These are phyloP conservation scores for Globisporangium emineosum DNA, from an alignment of 352 stramenopile genomes.

Conservation along the genomic window DNA sequence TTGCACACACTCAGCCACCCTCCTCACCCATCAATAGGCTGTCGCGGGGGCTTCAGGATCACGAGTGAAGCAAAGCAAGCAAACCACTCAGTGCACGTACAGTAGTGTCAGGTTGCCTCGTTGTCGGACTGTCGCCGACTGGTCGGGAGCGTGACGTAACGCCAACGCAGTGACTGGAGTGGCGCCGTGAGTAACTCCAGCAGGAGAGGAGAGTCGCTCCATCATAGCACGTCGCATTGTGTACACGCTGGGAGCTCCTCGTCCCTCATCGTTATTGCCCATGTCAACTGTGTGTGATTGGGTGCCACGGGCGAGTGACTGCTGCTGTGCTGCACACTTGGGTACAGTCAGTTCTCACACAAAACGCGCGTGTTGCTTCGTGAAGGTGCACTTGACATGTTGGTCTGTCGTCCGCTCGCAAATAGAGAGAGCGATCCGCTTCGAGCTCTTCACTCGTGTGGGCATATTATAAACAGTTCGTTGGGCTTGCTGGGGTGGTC, in stretches of 20 bases:
- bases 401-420: background rate
- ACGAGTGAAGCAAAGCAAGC: background rate
- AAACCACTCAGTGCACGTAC: background rate
- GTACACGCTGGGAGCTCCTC: background rate
- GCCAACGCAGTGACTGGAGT: conserved; percentile 5
- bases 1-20: background rate
- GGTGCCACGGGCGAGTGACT: background rate
- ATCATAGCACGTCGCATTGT: background rate
- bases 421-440: background rate
- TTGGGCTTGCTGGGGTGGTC: no score
- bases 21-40: background rate
- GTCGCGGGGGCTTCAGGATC: background rate
- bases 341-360: background rate
- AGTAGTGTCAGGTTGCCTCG: no score
- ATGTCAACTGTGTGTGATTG: background rate
- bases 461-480: no score
- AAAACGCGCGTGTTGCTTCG: background rate
- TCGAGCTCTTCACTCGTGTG: background rate
- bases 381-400: background rate
- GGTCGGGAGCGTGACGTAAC: conserved; percentile 2
- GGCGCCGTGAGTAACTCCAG: background rate
- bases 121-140: background rate
- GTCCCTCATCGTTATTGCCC: background rate
- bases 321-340: background rate
- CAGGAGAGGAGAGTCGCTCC: background rate